Conservation (phyloP, 306 rosid species). For the Luffa acutangula region DNA sequence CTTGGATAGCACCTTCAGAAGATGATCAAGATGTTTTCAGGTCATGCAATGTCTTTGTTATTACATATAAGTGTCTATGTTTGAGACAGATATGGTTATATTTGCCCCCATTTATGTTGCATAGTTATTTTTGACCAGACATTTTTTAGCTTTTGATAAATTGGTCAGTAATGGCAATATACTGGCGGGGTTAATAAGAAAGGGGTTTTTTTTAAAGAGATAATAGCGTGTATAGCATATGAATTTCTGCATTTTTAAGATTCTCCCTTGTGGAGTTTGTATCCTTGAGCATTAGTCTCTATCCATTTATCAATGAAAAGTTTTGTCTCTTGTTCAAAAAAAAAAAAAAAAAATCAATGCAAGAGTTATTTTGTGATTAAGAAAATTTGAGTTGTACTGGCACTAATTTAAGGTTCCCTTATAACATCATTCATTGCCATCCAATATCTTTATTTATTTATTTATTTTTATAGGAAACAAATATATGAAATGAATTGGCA, state of each 20-base stretch:
- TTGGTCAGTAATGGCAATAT: not conserved
- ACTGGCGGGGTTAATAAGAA: not conserved
- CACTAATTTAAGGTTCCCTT: not conserved
- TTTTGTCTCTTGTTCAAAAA: too few species aligned
- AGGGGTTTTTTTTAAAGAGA: not conserved
- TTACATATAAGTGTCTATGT: not conserved
- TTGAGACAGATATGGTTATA: not conserved
- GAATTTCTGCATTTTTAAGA: not conserved
- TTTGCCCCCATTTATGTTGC: not conserved
- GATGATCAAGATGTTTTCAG: slow-evolving; percentile 63
- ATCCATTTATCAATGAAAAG: too few species aligned
- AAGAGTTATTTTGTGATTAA: not conserved
- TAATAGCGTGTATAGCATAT: not conserved
- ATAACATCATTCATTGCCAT: not conserved
- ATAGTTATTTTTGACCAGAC: not conserved
- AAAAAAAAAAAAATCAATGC: too few species aligned
- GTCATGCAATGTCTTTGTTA: slow-evolving; percentile 23
- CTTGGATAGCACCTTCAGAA: slow-evolving; percentile 91
- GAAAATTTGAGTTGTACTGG: not conserved
- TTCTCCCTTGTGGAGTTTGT: too few species aligned
- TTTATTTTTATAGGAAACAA: not conserved
- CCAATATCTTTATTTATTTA: not conserved
- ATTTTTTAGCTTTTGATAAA: not conserved
- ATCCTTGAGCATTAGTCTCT: too few species aligned
- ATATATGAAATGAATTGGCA: not conserved